Percentiles rank a stretch among this genome's conserved stretches.
phyloP scores from a whole-genome alignment of 169 alveolate species.

The Cryptosporidium viatorum region DNA sequence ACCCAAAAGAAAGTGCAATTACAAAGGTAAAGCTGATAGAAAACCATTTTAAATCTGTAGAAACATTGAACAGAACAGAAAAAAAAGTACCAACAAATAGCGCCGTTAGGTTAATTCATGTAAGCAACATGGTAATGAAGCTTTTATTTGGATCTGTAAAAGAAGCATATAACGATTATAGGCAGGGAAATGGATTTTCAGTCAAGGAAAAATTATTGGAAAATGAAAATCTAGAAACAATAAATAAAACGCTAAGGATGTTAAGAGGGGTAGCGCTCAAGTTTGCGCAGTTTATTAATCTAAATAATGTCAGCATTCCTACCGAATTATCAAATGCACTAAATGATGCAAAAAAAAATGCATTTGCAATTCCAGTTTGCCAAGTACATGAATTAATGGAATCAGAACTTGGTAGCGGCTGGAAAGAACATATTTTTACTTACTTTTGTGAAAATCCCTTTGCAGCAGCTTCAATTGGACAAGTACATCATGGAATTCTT shows the following conservation, averaged over 20 bases:
- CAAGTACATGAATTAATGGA: conserved; percentile 74
- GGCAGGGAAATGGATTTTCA: conserved; percentile 3
- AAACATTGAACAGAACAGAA: background rate
- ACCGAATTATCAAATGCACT: conserved; percentile 76
- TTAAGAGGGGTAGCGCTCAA: conserved; percentile 81
- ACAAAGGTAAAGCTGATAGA: background rate
- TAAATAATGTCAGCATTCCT: conserved; percentile 77
- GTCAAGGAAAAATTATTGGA: background rate
- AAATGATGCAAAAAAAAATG: conserved; percentile 77
- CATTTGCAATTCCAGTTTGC: conserved; percentile 77
- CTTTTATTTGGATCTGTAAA: background rate
- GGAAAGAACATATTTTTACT: conserved; percentile 76
- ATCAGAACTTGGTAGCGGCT: conserved; percentile 74
- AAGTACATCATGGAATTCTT: conserved; percentile 77
- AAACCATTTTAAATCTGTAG: background rate
- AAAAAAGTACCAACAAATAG: conserved; percentile 10
- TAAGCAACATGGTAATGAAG: background rate
- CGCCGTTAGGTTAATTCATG: background rate
- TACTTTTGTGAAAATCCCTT: conserved; percentile 72
- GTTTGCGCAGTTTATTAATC: conserved; percentile 78
- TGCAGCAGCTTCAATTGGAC: conserved; percentile 82
- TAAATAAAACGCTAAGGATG: conserved; percentile 70
- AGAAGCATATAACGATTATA: background rate
- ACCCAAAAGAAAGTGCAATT: background rate
- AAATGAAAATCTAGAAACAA: conserved; percentile 69